Evolutionary conservation across 2,329 filamentous ascomycete genomes (phyloP).

Genomic region (Dendryphion nanum): DNA sequence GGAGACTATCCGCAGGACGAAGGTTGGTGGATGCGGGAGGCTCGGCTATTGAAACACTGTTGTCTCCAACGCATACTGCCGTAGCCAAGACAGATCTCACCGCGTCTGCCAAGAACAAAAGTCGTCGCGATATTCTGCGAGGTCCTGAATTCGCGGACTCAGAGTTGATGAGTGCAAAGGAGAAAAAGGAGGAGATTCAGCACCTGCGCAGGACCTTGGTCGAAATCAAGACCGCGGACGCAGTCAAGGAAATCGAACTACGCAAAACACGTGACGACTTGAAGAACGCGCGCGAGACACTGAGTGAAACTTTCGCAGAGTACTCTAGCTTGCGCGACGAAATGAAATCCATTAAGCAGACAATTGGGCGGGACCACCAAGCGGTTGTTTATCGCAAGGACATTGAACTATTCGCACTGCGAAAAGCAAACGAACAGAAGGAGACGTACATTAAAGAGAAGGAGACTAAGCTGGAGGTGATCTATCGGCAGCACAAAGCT

Average conservation of each 20-base stretch:
- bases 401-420: slow-evolving; percentile 36
- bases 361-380: slow-evolving; percentile 31
- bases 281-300: slow-evolving; percentile 25
- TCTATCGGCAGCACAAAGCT: slow-evolving; percentile 23
- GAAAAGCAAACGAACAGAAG: slow-evolving; percentile 36
- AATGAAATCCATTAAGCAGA: slow-evolving; percentile 30
- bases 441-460: slow-evolving; percentile 31
- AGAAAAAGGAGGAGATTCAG: slow-evolving; percentile 27
- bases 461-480: slow-evolving; percentile 25
- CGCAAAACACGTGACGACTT: slow-evolving; percentile 23
- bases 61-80: slow-evolving; percentile 16
- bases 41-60: slow-evolving; percentile 26
- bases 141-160: too few relatives aligned
- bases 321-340: slow-evolving; percentile 28
- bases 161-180: slow-evolving; percentile 8
- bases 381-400: slow-evolving; percentile 35
- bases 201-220: slow-evolving; percentile 26
- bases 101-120: background rate
- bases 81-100: slow-evolving; percentile 16
- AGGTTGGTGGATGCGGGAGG: slow-evolving; percentile 9
- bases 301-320: slow-evolving; percentile 29
- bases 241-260: slow-evolving; percentile 26
- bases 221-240: slow-evolving; percentile 24
- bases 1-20: slow-evolving; percentile 14
- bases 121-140: too few relatives aligned